These are phyloP conservation scores for Chernovozyma sophiae-reginae DNA, from an alignment of 1,139 yeast genomes.

Conservation along the genomic window DNA sequence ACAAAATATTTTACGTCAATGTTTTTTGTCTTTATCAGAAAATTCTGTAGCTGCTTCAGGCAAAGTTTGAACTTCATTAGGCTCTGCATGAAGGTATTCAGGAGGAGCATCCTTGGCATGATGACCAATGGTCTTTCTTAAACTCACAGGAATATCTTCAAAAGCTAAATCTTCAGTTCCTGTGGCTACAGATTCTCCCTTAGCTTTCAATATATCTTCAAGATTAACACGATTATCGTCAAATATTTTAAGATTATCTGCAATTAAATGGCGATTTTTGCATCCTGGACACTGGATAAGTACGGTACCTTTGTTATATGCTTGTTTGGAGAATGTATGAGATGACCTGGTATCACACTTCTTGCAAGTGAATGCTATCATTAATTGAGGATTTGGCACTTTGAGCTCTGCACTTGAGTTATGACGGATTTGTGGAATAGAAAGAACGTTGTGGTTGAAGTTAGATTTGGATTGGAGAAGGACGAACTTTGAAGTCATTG, in stretches of 20 bases:
- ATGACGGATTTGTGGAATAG: no score
- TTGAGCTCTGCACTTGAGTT: conserved; percentile 18
- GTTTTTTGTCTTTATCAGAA: not conserved
- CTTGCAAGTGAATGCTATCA: conserved; percentile 92
- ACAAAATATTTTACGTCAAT: no score
- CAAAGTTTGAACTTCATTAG: conserved; percentile 13
- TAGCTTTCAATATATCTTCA: conserved; percentile 71
- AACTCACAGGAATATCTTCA: conserved; percentile 69
- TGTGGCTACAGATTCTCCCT: conserved; percentile 71
- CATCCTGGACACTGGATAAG: conserved; percentile 91
- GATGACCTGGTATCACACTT: conserved; percentile 80
- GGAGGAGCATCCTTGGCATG: conserved; percentile 64
- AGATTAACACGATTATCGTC: conserved; percentile 70
- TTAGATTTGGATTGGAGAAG: no score
- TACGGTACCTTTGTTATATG: conserved; percentile 84
- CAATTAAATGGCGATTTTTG: conserved; percentile 81
- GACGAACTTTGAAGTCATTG: no score
- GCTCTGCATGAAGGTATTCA: conserved; percentile 19
- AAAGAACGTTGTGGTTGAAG: not conserved
- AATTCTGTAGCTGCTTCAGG: conserved; percentile 10
- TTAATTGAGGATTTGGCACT: conserved; percentile 67
- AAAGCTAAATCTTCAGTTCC: conserved; percentile 61
- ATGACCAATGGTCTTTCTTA: conserved; percentile 52
- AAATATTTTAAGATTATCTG: conserved; percentile 86
- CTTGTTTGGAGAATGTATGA: conserved; percentile 86